Evolutionary conservation across 345 rosid species (phyloP), one percentile per base, ranked within the genome.

Genomic region (Gossypioides kirkii): DNA sequence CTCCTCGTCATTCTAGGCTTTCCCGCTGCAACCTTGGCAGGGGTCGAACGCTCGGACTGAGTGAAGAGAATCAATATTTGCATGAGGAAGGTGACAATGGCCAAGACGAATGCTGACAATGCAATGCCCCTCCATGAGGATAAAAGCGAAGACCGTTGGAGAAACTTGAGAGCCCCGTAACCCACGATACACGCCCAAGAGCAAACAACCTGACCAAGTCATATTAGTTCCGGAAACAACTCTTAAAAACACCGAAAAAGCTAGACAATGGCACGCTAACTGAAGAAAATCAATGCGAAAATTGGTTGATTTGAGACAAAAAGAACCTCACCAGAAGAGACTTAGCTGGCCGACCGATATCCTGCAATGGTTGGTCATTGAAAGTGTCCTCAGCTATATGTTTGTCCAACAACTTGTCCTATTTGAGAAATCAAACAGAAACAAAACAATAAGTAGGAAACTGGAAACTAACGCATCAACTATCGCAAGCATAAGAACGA

Each of bases 361-460:
- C 85, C 78, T 82, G 97, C 73, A 84, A 85, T 75, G 88, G 90
- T 61, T 73, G 82, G 72, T 84, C 91, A 43, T 84, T 83, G 79
- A 95, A 92, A 26, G 87, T 88, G 82, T 86, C 93, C 45, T 78
- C 87, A 7, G 83, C 84, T 46, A 71, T 66, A 84, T 89, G 89
- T 80, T 83, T 89, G 86, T 92, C 99, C 83, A 95, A 77, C 73
- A 89, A 52, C 45, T 85, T 86, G 73, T 95, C 99, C 99, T 94
- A 74, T 14, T 42, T 36, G 9, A 46, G 46, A 69, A 69, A 71
- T 13, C 20, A 46, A 54, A 77, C 49, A 43, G 41, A 53, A 62
- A 72, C 22, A 66, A 62, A 43, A 32, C 58, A 55, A 53, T 14
- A 26, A 60, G 23, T 60, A 41, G 66, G 60, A 60, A 65, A 70